A percentile compares a stretch with the other conserved stretches of the same genome.
phyloP scores from a whole-genome alignment of 805 yeast genomes.

The Nakazawaea peltata region DNA sequence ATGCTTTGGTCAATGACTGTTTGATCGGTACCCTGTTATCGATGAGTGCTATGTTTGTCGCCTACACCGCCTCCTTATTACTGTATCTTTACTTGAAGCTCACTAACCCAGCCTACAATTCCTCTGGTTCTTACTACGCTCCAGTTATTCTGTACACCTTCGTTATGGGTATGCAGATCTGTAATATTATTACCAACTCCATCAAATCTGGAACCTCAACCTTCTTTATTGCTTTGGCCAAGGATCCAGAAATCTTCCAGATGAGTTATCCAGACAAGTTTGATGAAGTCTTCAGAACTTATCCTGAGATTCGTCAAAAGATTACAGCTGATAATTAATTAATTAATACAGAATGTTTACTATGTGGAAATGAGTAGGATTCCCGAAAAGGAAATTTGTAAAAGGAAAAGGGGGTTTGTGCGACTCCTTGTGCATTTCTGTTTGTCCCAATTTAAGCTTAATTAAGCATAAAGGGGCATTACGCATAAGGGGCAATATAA shows the following conservation, averaged over 20 bases:
- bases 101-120: slow-evolving; percentile 61
- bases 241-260: slow-evolving; percentile 73
- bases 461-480: too few species aligned
- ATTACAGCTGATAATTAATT: slow-evolving; percentile 23
- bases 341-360: too few species aligned
- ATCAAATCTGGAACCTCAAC: slow-evolving; percentile 73
- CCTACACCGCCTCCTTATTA: slow-evolving; percentile 41
- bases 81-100: slow-evolving; percentile 59
- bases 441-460: too few species aligned
- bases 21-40: slow-evolving; percentile 71
- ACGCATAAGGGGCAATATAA: too few species aligned
- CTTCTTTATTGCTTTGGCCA: slow-evolving; percentile 71
- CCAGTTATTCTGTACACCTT: slow-evolving; percentile 71
- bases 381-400: slow-evolving; percentile 1
- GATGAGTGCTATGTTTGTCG: slow-evolving; percentile 68
- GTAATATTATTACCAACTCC: slow-evolving; percentile 60
- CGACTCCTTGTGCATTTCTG: too few species aligned
- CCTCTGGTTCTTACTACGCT: slow-evolving; percentile 53
- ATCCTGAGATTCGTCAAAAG: slow-evolving; percentile 39
- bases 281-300: slow-evolving; percentile 38
- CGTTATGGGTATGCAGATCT: slow-evolving; percentile 64
- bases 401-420: background rate
- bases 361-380: too few species aligned
- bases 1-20: slow-evolving; percentile 79
- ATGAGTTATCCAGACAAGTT: slow-evolving; percentile 54